Base-by-base conservation (phyloP, 2,329 filamentous ascomycete species). In the Cladosporium oxysporum region DNA sequence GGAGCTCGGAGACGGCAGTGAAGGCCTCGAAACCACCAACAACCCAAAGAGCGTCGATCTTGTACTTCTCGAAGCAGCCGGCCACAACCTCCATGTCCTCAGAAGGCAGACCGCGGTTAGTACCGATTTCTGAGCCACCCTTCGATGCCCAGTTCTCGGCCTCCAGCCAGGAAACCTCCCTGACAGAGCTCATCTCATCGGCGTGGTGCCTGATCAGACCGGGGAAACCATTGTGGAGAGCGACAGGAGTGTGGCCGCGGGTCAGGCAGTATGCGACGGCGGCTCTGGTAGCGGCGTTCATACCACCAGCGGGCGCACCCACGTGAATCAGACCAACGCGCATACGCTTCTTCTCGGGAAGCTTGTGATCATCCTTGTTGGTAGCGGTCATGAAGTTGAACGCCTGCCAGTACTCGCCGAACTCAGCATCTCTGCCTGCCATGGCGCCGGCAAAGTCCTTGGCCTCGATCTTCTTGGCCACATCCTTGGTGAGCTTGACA, bases 1-100 rank as follows among this genome's bases (percentile, higher is more conserved):
- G 90, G 67, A 99, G 85, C 79, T 98, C 91, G 53, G 91, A 92
- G 37, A 97, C 86, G 2, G 95, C 90, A 66, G 95, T 96, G 83
- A 96, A 99, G 1, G 93, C 95, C 80, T 99, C 95, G 73, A 99
- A 99, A 1, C 95, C 95, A 73, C 95, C 95, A 59, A 98, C 87
- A 14, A 77, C 86, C 79, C 98, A 96, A 3, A 99, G 84, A 0
- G 90, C 93, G 74, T 99, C 93, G 71, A 99, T 93, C 69, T 91
- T 87, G 83, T 96, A 95, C 72, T 91, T 84, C 76, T 91, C 88
- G 76, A 99, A 92, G 70, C 94, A 89, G 72, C 88, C 87, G 37
- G 94, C 93, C 29, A 95, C 91, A 55, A 85, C 87, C 72, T 91
- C 89, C 79, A 97, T 90, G 72, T 96, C 93, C 74, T 97, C 93